A percentile compares a stretch with the other conserved stretches of the same genome.
Conservation (phyloP, 2,329 filamentous ascomycete genomes). For the Dothideomycetidae sp. region DNA sequence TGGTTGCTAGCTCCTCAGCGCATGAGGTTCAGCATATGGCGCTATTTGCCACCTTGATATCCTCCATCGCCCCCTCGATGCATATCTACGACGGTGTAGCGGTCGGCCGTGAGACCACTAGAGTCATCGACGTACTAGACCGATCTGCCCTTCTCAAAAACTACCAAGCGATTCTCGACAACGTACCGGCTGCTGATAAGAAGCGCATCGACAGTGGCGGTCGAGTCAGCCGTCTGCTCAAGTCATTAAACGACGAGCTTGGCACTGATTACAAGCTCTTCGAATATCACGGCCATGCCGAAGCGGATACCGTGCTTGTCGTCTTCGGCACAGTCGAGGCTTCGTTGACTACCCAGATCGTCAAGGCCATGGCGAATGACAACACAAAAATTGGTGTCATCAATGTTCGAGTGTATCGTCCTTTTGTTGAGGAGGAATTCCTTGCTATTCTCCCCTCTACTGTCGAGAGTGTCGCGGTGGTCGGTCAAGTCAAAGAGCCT, state of each 20-base stretch:
- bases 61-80: slow-evolving; percentile 64
- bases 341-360: slow-evolving; percentile 70
- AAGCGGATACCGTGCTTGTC: slow-evolving; percentile 70
- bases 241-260: slow-evolving; percentile 74
- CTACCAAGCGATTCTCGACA: slow-evolving; percentile 52
- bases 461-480: slow-evolving; percentile 61
- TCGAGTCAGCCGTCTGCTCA: slow-evolving; percentile 55
- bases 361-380: slow-evolving; percentile 53
- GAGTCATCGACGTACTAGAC: slow-evolving; percentile 69
- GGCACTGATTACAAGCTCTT: slow-evolving; percentile 88
- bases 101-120: slow-evolving; percentile 66
- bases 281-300: slow-evolving; percentile 77
- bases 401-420: slow-evolving; percentile 85
- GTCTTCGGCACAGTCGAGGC: slow-evolving; percentile 87
- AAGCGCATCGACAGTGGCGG: slow-evolving; percentile 57
- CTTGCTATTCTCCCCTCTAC: slow-evolving; percentile 64
- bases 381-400: slow-evolving; percentile 73
- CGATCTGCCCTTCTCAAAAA: slow-evolving; percentile 52
- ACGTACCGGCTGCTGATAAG: slow-evolving; percentile 48
- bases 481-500: slow-evolving; percentile 73
- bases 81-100: slow-evolving; percentile 82
- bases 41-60: slow-evolving; percentile 69
- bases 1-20: slow-evolving; percentile 72
- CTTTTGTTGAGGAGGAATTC: slow-evolving; percentile 91
- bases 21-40: slow-evolving; percentile 95